These are phyloP conservation scores for Cinchona pubescens DNA, from an alignment of 257 asterid species.

Conservation along the genomic window DNA sequence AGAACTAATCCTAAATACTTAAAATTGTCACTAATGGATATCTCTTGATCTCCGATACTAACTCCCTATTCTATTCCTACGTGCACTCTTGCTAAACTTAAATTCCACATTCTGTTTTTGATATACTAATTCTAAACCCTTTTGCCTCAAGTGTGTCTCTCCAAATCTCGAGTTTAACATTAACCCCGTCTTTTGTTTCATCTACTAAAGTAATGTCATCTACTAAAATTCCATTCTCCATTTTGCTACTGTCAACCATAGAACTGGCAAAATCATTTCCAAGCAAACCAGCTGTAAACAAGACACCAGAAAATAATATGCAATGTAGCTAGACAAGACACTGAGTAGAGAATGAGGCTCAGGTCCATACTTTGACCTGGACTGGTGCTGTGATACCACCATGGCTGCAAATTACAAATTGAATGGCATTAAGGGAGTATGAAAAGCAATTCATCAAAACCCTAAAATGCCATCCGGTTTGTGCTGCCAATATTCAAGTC, in stretches of 20 bases:
- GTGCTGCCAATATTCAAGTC: constrained; percentile 24
- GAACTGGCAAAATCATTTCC: not conserved
- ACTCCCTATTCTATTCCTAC: too few species aligned
- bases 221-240: too few species aligned
- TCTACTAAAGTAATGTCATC: too few species aligned
- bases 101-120: too few species aligned
- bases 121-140: too few species aligned
- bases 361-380: not conserved
- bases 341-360: constrained; percentile 1
- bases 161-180: too few species aligned
- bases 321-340: not conserved
- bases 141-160: too few species aligned
- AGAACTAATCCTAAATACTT: too few species aligned
- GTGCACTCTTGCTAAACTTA: too few species aligned
- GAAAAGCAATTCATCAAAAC: not conserved
- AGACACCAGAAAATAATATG: not conserved
- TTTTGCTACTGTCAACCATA: not conserved
- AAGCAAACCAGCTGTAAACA: not conserved
- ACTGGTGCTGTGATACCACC: not conserved
- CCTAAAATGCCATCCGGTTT: constrained; percentile 14
- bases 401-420: not conserved
- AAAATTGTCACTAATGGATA: too few species aligned
- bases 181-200: too few species aligned
- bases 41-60: too few species aligned
- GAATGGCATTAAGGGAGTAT: not conserved